Percentiles rank a stretch among this genome's conserved stretches.
phyloP scores from a whole-genome alignment of 2,329 filamentous ascomycete species.

The Anisogramma anomala region DNA sequence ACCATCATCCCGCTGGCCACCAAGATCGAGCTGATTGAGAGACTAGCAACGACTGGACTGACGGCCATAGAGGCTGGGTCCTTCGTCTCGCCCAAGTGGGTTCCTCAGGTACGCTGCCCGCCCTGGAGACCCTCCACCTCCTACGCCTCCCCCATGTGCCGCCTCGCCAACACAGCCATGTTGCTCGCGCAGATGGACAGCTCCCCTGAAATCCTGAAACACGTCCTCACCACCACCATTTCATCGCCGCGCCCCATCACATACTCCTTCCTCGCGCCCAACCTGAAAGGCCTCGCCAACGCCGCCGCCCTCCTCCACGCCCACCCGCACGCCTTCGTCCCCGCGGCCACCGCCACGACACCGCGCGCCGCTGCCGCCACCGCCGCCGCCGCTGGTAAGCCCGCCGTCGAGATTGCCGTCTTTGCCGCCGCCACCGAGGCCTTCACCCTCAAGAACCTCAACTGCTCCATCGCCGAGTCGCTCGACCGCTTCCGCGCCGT shows the following conservation, averaged over 20 bases:
- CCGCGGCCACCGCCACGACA: slow-evolving; percentile 27
- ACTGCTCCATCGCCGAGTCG: slow-evolving; percentile 66
- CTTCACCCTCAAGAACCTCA: slow-evolving; percentile 73
- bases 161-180: slow-evolving; percentile 5
- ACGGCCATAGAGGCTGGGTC: slow-evolving; percentile 68
- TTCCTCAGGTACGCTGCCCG: slow-evolving; percentile 53
- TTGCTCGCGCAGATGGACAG: slow-evolving; percentile 56
- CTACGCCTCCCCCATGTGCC: too few species aligned
- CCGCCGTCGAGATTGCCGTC: slow-evolving; percentile 59
- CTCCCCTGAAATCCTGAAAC: slow-evolving; percentile 61
- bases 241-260: slow-evolving; percentile 45
- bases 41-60: slow-evolving; percentile 57
- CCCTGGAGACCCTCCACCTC: too few species aligned
- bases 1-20: slow-evolving; percentile 55
- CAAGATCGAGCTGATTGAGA: slow-evolving; percentile 65
- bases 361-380: slow-evolving; percentile 67
- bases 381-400: slow-evolving; percentile 61
- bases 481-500: slow-evolving; percentile 59
- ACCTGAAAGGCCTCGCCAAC: slow-evolving; percentile 58
- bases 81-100: slow-evolving; percentile 75
- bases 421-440: slow-evolving; percentile 74
- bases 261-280: slow-evolving; percentile 74
- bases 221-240: slow-evolving; percentile 49
- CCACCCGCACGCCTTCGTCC: slow-evolving; percentile 38
- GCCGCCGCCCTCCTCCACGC: slow-evolving; percentile 43